Conservation (phyloP, 495 filamentous ascomycete species). For the Aspergillus incahuasiensis region DNA sequence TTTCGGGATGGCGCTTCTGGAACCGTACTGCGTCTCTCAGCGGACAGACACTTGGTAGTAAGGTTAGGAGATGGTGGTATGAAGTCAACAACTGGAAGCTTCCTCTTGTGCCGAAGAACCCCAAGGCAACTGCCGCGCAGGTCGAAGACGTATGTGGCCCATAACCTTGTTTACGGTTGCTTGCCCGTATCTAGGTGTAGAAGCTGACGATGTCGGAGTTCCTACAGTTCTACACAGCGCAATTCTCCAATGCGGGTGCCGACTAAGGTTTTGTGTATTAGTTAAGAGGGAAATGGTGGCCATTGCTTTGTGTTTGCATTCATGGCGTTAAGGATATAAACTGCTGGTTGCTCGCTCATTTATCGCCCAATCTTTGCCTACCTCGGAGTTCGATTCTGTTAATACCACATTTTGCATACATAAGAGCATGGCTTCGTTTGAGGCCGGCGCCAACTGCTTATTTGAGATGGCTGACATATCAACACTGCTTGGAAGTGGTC, state of each 20-base stretch:
- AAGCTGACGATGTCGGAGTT: conserved; percentile 38
- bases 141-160: conserved; percentile 46
- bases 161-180: neutral
- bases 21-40: conserved; percentile 66
- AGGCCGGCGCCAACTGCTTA: neutral
- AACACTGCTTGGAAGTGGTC: no score
- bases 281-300: neutral
- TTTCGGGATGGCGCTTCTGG: conserved; percentile 80
- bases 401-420: neutral
- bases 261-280: conserved; percentile 18
- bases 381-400: neutral
- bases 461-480: neutral
- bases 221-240: conserved; percentile 41
- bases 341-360: neutral
- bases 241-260: conserved; percentile 38
- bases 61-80: conserved; percentile 84
- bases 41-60: conserved; percentile 65
- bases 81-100: conserved; percentile 81
- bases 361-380: neutral
- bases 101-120: conserved; percentile 27
- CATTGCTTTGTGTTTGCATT: conserved; percentile 9
- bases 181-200: neutral
- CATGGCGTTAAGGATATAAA: conserved; percentile 13
- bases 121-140: conserved; percentile 37
- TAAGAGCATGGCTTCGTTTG: neutral